Evolutionary conservation across 2,329 filamentous ascomycete species (phyloP), one percentile per base, ranked within the genome.

Genomic region (Cytospora schulzeri): DNA sequence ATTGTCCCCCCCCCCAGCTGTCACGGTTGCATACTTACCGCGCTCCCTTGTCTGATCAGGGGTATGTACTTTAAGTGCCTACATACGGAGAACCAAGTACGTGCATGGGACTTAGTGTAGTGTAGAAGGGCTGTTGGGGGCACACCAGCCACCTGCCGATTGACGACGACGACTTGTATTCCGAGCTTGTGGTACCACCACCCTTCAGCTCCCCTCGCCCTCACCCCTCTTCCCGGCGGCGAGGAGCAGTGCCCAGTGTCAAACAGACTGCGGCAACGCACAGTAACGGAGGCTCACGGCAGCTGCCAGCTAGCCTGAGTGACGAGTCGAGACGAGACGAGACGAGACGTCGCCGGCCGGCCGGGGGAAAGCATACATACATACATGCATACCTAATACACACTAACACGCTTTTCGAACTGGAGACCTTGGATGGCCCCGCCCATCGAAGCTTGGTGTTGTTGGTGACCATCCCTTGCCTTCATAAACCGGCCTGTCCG

Each of bases 11-110:
- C 17, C 50, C 24, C 9, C 17, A 31, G 54, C 54, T 65, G 58
- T 62, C 58, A 65, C 60, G 38, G 55, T 33, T 41, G 56, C 60
- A 59, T 59, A 50, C 56, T 28, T 64, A 48, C 54, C 48, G 54
- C 38, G 48, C 22, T 26, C 48, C 26, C 26, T 22, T 33, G 26
- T 41, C 48, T 54, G 48, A 52, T 31, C 61, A 53, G 14, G 28
- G 28, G 53, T 35, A 33, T 38, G 22, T 41, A 41, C 11, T 28
- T 31, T 31, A 31, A 31, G 29, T 9, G 9, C 9, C 29, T 31
- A 31, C 29, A 31, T 31, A 9, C 29, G 4, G 9, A 4, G 9
- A 5, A 31, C 29, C n/a, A n/a, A n/a, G 3, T 41, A 19, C 19
- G 4, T 41, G 38, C 38, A 41, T 41, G 38, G 38, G 31, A 33